These are phyloP conservation scores for Claviceps quebecensis DNA, from an alignment of 2,329 filamentous ascomycete species.

Conservation along the genomic window DNA sequence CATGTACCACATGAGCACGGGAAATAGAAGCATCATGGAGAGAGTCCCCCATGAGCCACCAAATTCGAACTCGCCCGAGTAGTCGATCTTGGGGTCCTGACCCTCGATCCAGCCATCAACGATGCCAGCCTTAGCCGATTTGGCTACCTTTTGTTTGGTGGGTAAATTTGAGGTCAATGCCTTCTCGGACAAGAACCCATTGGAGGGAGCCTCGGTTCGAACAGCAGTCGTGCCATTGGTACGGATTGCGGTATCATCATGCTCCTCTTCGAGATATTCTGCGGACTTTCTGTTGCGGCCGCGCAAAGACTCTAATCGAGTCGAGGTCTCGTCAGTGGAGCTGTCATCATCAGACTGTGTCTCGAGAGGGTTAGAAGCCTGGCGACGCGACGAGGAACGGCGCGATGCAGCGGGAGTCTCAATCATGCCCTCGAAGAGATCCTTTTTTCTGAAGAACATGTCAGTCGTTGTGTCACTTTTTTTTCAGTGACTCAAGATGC, in stretches of 20 bases:
- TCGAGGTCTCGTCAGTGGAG: slow-evolving; percentile 28
- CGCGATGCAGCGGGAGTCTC: slow-evolving; percentile 32
- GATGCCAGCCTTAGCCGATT: slow-evolving; percentile 10
- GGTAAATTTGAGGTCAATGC: neutral
- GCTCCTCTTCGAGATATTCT: slow-evolving; percentile 35
- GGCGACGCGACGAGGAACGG: slow-evolving; percentile 32
- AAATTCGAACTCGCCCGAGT: slow-evolving; percentile 62
- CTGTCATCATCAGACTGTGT: slow-evolving; percentile 31
- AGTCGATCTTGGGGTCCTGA: slow-evolving; percentile 48
- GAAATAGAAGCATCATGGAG: slow-evolving; percentile 84
- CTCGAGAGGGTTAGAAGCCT: slow-evolving; percentile 32
- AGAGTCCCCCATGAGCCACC: slow-evolving; percentile 70
- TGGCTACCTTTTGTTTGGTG: slow-evolving; percentile 6
- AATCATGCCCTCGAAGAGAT: slow-evolving; percentile 47
- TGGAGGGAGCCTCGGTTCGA: slow-evolving; percentile 10
- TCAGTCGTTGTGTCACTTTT: slow-evolving; percentile 1
- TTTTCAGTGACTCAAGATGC: neutral
- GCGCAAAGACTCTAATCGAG: slow-evolving; percentile 23
- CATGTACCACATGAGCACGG: slow-evolving; percentile 98
- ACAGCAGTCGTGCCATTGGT: slow-evolving; percentile 19
- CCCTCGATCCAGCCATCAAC: slow-evolving; percentile 45
- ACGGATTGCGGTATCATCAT: slow-evolving; percentile 17
- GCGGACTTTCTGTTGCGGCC: slow-evolving; percentile 36
- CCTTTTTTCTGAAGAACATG: slow-evolving; percentile 37
- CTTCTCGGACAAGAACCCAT: slow-evolving; percentile 11